Percentiles rank a stretch among this genome's conserved stretches.
Evolutionary conservation across 257 asterid genomes (phyloP).

Genomic region (Ocimum tenuiflorum): DNA sequence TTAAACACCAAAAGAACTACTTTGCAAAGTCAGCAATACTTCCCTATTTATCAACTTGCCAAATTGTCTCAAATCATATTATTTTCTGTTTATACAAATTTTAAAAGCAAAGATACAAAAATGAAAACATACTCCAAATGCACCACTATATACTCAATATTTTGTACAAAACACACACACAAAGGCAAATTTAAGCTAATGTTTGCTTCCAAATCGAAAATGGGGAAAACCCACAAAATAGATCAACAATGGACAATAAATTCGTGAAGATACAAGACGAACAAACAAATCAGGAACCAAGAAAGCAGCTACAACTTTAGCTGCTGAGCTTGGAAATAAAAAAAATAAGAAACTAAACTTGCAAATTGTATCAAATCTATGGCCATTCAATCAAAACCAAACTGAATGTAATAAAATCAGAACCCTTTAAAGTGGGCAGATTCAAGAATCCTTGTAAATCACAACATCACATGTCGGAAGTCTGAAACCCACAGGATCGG

Average conservation of each 20-base stretch:
- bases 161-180: not conserved
- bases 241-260: not conserved
- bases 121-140: not conserved
- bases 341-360: too few species aligned
- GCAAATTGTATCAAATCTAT: too few species aligned
- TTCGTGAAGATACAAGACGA: not conserved
- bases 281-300: not conserved
- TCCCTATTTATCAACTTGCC: too few species aligned
- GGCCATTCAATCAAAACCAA: too few species aligned
- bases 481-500: not conserved
- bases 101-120: not conserved
- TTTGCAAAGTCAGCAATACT: too few species aligned
- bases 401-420: not conserved
- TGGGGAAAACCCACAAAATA: not conserved
- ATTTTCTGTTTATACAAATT: not conserved
- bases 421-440: slow-evolving; percentile 17
- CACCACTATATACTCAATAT: not conserved
- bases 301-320: not conserved
- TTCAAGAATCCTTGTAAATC: not conserved
- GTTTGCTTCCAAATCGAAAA: not conserved
- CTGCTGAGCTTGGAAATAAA: too few species aligned
- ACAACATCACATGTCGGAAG: not conserved
- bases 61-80: too few species aligned
- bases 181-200: not conserved
- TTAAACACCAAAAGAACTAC: not conserved